phyloP scores from a whole-genome alignment of 2,329 filamentous ascomycete genomes.

The Ascochyta viciae-villosae region DNA sequence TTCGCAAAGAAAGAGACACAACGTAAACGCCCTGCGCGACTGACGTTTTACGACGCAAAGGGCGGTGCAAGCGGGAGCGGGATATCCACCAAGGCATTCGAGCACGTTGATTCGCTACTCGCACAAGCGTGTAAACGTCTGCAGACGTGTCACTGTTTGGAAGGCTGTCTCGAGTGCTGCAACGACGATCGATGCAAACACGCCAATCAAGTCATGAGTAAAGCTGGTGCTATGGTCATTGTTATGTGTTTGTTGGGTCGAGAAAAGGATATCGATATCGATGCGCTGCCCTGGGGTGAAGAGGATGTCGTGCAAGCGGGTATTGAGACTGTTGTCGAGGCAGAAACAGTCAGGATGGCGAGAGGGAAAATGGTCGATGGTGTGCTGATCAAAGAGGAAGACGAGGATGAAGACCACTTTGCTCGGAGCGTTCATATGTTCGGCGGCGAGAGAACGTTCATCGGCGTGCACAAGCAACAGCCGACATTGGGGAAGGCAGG shows the following conservation, averaged over 20 bases:
- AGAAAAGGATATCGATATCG: conserved; percentile 79
- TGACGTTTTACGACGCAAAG: conserved; percentile 96
- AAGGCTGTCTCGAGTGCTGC: conserved; percentile 90
- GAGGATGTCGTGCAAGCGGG: conserved; percentile 72
- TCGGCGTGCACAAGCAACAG: conserved; percentile 38
- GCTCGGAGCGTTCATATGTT: conserved; percentile 43
- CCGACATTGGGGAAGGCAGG: conserved; percentile 4
- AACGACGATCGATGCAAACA: conserved; percentile 84
- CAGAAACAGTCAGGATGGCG: conserved; percentile 67
- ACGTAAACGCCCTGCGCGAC: conserved; percentile 82
- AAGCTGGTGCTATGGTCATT: conserved; percentile 83
- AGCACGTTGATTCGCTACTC: conserved; percentile 83
- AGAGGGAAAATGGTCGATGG: conserved; percentile 51
- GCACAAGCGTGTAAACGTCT: conserved; percentile 78
- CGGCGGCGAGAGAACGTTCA: conserved; percentile 43
- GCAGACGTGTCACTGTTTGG: conserved; percentile 75
- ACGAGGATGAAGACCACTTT: conserved; percentile 46
- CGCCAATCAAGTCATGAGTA: conserved; percentile 91
- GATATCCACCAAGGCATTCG: conserved; percentile 91
- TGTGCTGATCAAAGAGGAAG: conserved; percentile 49
- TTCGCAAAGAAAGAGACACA: conserved; percentile 73
- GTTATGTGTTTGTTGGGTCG: conserved; percentile 76
- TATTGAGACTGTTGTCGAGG: conserved; percentile 82
- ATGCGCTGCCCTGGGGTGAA: conserved; percentile 83
- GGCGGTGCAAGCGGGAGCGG: conserved; percentile 84